Evolutionary conservation across 495 filamentous ascomycete genomes (phyloP).

Genomic region (Hypoxylon intermedium): DNA sequence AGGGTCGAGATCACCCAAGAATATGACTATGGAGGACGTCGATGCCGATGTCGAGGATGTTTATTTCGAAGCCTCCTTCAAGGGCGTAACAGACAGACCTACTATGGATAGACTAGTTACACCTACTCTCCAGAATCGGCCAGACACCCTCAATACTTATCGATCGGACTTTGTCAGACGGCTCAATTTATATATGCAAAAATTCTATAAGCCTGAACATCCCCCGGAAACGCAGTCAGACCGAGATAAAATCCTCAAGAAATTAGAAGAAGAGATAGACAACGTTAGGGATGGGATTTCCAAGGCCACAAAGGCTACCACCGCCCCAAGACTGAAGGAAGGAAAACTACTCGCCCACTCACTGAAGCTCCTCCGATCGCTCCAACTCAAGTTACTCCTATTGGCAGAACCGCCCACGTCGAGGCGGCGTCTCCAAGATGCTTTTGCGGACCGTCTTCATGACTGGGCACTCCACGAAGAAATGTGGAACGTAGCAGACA

Average conservation of each 20-base stretch:
- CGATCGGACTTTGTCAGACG: no score
- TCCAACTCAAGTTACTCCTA: constrained; percentile 20
- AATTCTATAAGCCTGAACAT: no score
- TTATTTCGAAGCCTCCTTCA: constrained; percentile 7
- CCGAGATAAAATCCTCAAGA: no score
- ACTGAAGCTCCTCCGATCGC: constrained; percentile 23
- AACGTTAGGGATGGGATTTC: no score
- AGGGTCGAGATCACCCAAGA: constrained; percentile 11
- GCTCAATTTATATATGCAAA: no score
- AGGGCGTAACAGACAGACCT: not conserved
- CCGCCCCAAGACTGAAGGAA: constrained; percentile 11
- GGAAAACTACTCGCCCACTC: not conserved
- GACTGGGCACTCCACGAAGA: constrained; percentile 33
- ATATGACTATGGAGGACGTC: constrained; percentile 8
- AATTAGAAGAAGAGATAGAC: no score
- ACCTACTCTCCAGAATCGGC: constrained; percentile 12
- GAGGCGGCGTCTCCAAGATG: not conserved
- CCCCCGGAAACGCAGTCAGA: no score
- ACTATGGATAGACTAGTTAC: constrained; percentile 1
- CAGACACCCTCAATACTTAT: no score
- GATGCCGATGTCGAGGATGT: constrained; percentile 21
- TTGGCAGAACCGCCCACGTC: constrained; percentile 2
- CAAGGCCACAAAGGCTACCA: no score
- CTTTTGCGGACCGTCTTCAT: constrained; percentile 16
- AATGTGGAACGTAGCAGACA: constrained; percentile 19